phyloP scores from a whole-genome alignment of 1,284 basidiomycete genomes.

The Wolfiporia cocos region DNA sequence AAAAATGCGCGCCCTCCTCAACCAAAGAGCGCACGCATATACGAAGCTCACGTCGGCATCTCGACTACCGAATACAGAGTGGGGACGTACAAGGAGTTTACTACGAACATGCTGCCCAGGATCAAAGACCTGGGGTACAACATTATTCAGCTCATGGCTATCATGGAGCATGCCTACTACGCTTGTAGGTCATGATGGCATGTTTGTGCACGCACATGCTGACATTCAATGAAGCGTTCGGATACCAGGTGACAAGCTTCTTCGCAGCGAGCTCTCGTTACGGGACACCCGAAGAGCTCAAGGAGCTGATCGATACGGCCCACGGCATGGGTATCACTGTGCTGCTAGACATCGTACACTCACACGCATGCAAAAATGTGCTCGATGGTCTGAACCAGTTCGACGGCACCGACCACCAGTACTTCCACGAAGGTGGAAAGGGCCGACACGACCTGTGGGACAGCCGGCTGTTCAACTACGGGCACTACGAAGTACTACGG shows the following conservation, averaged over 20 bases:
- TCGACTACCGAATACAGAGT: constrained; percentile 85
- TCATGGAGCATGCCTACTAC: constrained; percentile 99
- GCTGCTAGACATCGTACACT: constrained; percentile 95
- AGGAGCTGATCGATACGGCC: constrained; percentile 92
- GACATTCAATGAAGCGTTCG: constrained; percentile 63
- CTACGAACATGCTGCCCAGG: constrained; percentile 75
- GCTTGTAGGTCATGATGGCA: constrained; percentile 61
- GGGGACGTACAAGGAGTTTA: constrained; percentile 96
- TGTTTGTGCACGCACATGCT: neutral
- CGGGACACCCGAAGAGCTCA: constrained; percentile 92
- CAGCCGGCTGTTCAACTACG: constrained; percentile 95
- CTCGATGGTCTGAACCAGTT: constrained; percentile 94
- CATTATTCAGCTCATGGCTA: constrained; percentile 93
- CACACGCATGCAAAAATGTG: constrained; percentile 97
- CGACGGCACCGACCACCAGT: constrained; percentile 93
- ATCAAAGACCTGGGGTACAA: constrained; percentile 95
- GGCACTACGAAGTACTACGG: constrained; percentile 87
- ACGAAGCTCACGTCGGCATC: constrained; percentile 98
- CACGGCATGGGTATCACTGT: constrained; percentile 92
- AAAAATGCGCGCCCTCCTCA: constrained; percentile 72
- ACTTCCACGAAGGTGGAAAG: constrained; percentile 92
- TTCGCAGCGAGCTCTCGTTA: constrained; percentile 97
- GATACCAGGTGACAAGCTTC: constrained; percentile 97
- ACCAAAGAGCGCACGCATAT: constrained; percentile 77
- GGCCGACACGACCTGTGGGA: constrained; percentile 98